A percentile compares a stretch with the other conserved stretches of the same genome.
phyloP scores from a whole-genome alignment of 2,329 filamentous ascomycete species.

The Alternaria atra region DNA sequence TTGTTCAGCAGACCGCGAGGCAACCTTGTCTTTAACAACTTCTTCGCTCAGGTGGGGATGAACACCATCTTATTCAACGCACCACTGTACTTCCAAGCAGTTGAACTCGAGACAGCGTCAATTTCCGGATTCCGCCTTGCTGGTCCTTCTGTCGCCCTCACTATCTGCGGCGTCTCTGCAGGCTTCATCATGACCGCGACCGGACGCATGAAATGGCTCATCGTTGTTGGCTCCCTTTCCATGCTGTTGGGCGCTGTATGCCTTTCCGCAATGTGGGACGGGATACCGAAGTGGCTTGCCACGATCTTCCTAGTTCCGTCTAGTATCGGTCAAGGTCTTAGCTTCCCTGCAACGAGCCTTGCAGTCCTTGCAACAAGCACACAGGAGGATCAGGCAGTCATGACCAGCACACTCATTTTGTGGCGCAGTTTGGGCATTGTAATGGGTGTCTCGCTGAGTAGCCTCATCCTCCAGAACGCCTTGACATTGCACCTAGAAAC shows the following conservation, averaged over 20 bases:
- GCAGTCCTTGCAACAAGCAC: slow-evolving; percentile 54
- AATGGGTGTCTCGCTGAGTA: slow-evolving; percentile 75
- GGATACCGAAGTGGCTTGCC: slow-evolving; percentile 53
- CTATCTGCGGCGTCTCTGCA: slow-evolving; percentile 52
- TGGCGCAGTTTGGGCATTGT: slow-evolving; percentile 77
- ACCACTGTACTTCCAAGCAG: slow-evolving; percentile 70
- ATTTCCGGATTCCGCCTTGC: slow-evolving; percentile 76
- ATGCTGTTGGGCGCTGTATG: slow-evolving; percentile 51
- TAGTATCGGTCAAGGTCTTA: slow-evolving; percentile 54
- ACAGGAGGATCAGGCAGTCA: slow-evolving; percentile 57
- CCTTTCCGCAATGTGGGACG: slow-evolving; percentile 49
- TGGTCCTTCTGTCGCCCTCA: slow-evolving; percentile 64
- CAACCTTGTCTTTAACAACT: slow-evolving; percentile 62
- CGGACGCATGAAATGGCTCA: slow-evolving; percentile 54
- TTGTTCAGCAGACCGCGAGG: slow-evolving; percentile 58
- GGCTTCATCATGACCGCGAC: slow-evolving; percentile 58
- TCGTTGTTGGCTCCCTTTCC: slow-evolving; percentile 49
- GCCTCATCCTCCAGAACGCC: slow-evolving; percentile 77
- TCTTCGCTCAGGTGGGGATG: slow-evolving; percentile 59
- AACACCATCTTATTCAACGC: slow-evolving; percentile 73
- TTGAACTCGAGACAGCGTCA: slow-evolving; percentile 68
- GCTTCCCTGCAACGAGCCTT: slow-evolving; percentile 54
- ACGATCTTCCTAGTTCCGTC: slow-evolving; percentile 53
- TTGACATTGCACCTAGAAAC: slow-evolving; percentile 67
- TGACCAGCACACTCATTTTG: slow-evolving; percentile 73